A percentile compares a stretch with the other conserved stretches of the same genome.
These are phyloP conservation scores for Vitis rupestris DNA, from an alignment of 164 flowering plant genomes.

Conservation along the genomic window DNA sequence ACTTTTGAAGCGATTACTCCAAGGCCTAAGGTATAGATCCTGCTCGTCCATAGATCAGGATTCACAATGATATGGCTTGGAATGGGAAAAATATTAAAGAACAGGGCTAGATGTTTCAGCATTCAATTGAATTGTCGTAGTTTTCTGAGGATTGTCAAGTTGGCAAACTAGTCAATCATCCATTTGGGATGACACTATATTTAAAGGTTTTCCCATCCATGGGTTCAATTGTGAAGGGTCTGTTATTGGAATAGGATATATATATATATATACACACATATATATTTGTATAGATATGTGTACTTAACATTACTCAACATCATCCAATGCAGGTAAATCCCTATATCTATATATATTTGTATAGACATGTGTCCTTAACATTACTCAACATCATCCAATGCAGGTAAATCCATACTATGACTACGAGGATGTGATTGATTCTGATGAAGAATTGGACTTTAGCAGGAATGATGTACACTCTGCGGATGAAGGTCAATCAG, in stretches of 20 bases:
- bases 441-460: conserved; percentile 86
- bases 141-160: too few species aligned
- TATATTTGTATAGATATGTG: too few species aligned
- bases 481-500: conserved; percentile 8
- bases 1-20: conserved; percentile 75
- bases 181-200: too few species aligned
- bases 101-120: neutral
- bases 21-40: conserved; percentile 71
- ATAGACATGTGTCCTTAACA: too few species aligned
- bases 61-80: neutral
- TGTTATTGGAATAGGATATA: too few species aligned
- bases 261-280: too few species aligned
- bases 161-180: too few species aligned
- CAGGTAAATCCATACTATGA: conserved; percentile 82
- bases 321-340: too few species aligned
- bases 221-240: too few species aligned
- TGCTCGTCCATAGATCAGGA: neutral
- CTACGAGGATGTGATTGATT: conserved; percentile 74
- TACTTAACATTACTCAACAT: too few species aligned
- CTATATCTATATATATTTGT: too few species aligned
- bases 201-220: too few species aligned
- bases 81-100: neutral
- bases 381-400: conserved; percentile 13
- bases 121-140: neutral
- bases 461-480: conserved; percentile 45